A percentile compares a stretch with the other conserved stretches of the same genome.
phyloP scores from a whole-genome alignment of 805 yeast species.

The Wickerhamiella musiphila region DNA sequence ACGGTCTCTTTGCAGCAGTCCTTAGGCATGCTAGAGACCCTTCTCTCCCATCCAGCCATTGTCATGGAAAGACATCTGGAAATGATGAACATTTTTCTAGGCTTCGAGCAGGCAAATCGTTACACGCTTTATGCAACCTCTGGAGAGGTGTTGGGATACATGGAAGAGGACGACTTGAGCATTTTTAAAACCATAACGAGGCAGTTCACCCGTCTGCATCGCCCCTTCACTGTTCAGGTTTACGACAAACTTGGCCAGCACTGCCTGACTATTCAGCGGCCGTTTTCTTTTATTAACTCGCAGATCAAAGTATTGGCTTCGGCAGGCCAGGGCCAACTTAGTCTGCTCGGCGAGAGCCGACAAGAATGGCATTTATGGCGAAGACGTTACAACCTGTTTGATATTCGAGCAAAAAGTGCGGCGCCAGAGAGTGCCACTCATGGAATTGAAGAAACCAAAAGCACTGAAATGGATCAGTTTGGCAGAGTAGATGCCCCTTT shows the following conservation, averaged over 20 bases:
- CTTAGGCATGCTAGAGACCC: conserved; percentile 38
- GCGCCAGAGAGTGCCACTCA: too few species aligned
- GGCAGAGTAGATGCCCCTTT: conserved; percentile 81
- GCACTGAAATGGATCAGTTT: conserved; percentile 49
- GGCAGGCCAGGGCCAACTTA: conserved; percentile 26
- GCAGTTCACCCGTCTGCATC: conserved; percentile 66
- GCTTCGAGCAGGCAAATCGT: conserved; percentile 80
- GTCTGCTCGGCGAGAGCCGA: conserved; percentile 67
- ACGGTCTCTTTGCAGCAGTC: too few species aligned
- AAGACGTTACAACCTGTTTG: conserved; percentile 68
- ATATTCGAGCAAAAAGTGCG: too few species aligned
- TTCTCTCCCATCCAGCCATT: conserved; percentile 64
- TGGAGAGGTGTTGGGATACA: conserved; percentile 63
- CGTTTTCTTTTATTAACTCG: conserved; percentile 77
- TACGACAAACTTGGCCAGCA: conserved; percentile 21
- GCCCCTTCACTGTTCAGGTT: conserved; percentile 40
- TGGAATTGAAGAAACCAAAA: conserved; percentile 18
- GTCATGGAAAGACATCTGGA: conserved; percentile 82
- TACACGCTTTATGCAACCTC: conserved; percentile 51
- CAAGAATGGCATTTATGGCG: conserved; percentile 96
- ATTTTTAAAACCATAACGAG: conserved; percentile 53
- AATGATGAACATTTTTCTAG: conserved; percentile 68
- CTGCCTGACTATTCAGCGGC: conserved; percentile 42
- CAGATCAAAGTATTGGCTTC: conserved; percentile 48
- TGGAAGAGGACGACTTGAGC: conserved; percentile 69